Conservation (phyloP, 73 alveolate genomes). For the Paramecium primaurelia region DNA sequence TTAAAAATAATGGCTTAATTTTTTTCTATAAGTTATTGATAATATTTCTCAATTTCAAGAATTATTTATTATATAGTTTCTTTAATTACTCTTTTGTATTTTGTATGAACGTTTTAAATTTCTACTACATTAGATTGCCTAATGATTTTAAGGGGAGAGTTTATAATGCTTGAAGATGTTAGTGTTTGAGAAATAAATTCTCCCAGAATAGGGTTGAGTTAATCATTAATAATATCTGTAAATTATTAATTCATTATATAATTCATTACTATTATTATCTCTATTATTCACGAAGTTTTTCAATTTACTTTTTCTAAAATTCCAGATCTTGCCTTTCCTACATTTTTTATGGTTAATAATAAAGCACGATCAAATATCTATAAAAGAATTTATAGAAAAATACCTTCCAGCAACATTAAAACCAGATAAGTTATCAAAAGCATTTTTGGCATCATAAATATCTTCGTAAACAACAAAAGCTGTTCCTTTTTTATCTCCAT, state of each 20-base stretch:
- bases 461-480: constrained; percentile 98
- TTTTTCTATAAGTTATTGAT: neutral
- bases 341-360: constrained; percentile 59
- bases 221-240: neutral
- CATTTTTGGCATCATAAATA: constrained; percentile 96
- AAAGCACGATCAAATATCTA: constrained; percentile 58
- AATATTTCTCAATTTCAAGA: neutral
- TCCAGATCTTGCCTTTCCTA: constrained; percentile 48
- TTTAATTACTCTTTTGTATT: neutral
- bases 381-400: neutral
- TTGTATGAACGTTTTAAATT: neutral
- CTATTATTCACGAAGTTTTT: constrained; percentile 40
- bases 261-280: constrained; percentile 34
- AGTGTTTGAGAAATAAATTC: neutral
- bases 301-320: constrained; percentile 42
- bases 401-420: constrained; percentile 97
- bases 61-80: neutral
- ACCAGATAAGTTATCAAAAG: constrained; percentile 96
- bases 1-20: neutral
- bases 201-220: neutral
- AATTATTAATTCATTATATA: neutral
- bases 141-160: neutral
- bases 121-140: neutral
- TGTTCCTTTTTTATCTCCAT: constrained; percentile 96
- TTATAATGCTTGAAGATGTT: neutral